Conservation (phyloP, 106 monocot species). For the Narthecium ossifragum region DNA sequence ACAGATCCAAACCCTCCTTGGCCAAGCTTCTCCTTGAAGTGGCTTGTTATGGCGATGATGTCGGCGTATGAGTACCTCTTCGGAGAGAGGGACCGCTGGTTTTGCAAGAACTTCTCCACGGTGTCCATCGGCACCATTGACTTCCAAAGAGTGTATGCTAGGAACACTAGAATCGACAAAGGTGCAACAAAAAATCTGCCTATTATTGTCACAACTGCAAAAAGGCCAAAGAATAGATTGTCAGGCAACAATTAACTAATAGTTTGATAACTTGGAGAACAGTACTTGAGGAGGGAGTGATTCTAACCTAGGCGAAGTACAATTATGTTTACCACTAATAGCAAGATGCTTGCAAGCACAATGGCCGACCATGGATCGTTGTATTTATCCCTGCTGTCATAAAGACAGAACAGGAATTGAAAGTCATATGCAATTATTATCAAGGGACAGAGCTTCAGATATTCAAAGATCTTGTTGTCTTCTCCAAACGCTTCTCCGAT, state of each 20-base stretch:
- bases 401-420: too few relatives aligned
- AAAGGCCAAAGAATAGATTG: background rate
- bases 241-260: background rate
- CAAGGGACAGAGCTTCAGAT: too few relatives aligned
- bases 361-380: background rate
- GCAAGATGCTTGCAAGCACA: background rate
- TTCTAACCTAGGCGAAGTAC: background rate
- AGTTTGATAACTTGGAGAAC: background rate
- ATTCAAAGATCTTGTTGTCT: too few relatives aligned
- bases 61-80: constrained; percentile 38
- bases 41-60: constrained; percentile 25
- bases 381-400: too few relatives aligned
- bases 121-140: constrained; percentile 1
- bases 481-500: too few relatives aligned
- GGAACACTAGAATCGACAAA: constrained; percentile 17
- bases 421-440: too few relatives aligned
- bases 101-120: constrained; percentile 46
- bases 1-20: constrained; percentile 48
- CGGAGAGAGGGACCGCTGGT: constrained; percentile 19
- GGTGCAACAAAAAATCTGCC: constrained; percentile 30
- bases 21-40: constrained; percentile 46
- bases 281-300: background rate
- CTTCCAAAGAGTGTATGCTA: constrained; percentile 20
- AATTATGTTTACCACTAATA: background rate
- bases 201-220: background rate